Evolutionary conservation across 345 rosid genomes (phyloP), one percentile per base, ranked within the genome.

Genomic region (Eucalyptus virginea): DNA sequence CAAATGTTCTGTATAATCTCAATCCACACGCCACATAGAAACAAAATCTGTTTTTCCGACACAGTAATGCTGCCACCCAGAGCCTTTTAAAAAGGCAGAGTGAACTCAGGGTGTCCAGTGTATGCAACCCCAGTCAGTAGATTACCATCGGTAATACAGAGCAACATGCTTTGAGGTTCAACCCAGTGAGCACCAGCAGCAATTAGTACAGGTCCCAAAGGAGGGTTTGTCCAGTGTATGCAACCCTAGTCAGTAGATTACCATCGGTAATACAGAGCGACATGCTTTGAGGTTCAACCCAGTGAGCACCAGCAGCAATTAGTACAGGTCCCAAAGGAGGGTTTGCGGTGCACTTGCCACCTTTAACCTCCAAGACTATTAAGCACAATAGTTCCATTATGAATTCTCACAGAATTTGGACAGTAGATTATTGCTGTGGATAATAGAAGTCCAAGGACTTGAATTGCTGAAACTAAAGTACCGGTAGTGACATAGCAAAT

Each of bases 121-220:
- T 98, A 96, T 3, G 96, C 93, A 90, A 92, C 95, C 30, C 92
- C 97, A 72, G 97, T 96, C 67, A 95, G 93, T 67, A 98, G 58
- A 92, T 92, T 92, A 69, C 95, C 98, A 94, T 98, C 98, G 69
- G 91, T 93, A 40, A 94, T 93, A 90, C 96, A 94, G 51, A 91
- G 89, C 6, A 91, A 91, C 89, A 90, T 37, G 21, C 94, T 91
- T 42, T 88, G 56, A 7, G 99, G 97, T 89, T 96, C 98, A 72
- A 96, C 94, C 99, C 99, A 96, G 47, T 88, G 89, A 56, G 99
- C 99, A 11, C 99, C 99, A 30, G 98, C 96, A 81, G 94, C 95
- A 88, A 95, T 50, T 32, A 97, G 94, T 3, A 92, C 92, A 87
- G 98, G 98, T 93, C 92, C 91, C 87, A 96, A 90, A 86, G 94